These are phyloP conservation scores for Blastocystis sp. DNA, from an alignment of 352 stramenopile genomes.

Conservation along the genomic window DNA sequence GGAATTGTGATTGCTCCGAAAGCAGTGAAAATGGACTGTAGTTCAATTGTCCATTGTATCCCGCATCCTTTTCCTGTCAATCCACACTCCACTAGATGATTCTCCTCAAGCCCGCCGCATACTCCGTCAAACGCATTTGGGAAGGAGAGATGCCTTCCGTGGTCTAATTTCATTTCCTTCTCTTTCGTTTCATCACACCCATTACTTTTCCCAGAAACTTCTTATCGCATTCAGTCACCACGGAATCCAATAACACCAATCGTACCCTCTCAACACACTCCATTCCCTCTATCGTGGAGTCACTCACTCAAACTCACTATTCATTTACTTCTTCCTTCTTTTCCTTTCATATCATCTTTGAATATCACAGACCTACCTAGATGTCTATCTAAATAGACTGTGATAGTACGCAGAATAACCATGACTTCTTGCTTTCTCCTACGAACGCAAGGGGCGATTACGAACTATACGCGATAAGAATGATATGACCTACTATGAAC, in stretches of 20 bases:
- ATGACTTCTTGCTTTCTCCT: neutral
- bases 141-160: neutral
- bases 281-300: neutral
- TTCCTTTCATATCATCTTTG: slow-evolving; percentile 58
- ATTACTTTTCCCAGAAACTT: neutral
- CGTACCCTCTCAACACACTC: neutral
- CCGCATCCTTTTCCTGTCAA: neutral
- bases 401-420: slow-evolving; percentile 12
- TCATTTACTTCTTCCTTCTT: slow-evolving; percentile 7
- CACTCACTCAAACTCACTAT: neutral
- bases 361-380: slow-evolving; percentile 21
- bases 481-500: slow-evolving; percentile 42
- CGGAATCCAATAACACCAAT: neutral
- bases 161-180: neutral
- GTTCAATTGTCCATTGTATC: too few relatives aligned
- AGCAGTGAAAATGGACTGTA: neutral
- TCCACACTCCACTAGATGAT: neutral
- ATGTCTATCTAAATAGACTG: slow-evolving; percentile 65
- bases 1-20: neutral
- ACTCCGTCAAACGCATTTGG: neutral
- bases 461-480: neutral
- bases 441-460: neutral
- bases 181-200: neutral
- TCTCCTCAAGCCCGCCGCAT: too few relatives aligned
- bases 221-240: neutral